Percentiles rank a stretch among this genome's conserved stretches.
phyloP scores from a whole-genome alignment of 371 early-diverging fungal species.

The Mucor indicus region DNA sequence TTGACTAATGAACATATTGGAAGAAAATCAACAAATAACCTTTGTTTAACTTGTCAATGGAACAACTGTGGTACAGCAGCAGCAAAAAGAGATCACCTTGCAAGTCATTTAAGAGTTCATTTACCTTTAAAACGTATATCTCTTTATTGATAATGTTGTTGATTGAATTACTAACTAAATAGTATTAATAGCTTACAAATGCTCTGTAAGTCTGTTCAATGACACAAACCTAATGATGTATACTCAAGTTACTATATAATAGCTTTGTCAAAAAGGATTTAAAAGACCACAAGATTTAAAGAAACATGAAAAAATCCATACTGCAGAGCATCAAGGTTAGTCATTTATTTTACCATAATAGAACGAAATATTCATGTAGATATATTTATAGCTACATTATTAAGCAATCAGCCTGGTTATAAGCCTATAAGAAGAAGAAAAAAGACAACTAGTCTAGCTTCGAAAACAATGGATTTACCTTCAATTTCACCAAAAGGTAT shows the following conservation, averaged over 20 bases:
- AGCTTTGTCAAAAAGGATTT: slow-evolving; percentile 83
- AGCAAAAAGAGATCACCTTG: slow-evolving; percentile 90
- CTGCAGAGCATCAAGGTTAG: slow-evolving; percentile 52
- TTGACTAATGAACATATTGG: slow-evolving; percentile 86
- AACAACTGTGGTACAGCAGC: slow-evolving; percentile 69
- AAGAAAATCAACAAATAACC: slow-evolving; percentile 83
- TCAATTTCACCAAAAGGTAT: no score
- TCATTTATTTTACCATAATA: no score
- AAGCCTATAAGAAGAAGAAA: slow-evolving; percentile 35
- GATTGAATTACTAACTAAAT: not conserved
- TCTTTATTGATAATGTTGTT: no score
- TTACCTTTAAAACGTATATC: slow-evolving; percentile 80
- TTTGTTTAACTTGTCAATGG: slow-evolving; percentile 88
- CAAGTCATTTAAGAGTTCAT: slow-evolving; percentile 87
- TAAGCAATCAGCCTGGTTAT: slow-evolving; percentile 38
- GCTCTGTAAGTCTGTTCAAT: slow-evolving; percentile 14
- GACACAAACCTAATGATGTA: no score
- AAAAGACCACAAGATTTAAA: slow-evolving; percentile 93
- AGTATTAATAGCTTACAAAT: slow-evolving; percentile 19
- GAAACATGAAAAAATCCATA: slow-evolving; percentile 89
- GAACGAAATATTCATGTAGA: no score
- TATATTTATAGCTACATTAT: slow-evolving; percentile 24
- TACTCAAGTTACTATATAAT: no score
- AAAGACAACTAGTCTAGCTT: no score
- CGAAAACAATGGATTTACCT: not conserved